Conservation (phyloP, 2,329 filamentous ascomycete species). For the Eutypella sp. region DNA sequence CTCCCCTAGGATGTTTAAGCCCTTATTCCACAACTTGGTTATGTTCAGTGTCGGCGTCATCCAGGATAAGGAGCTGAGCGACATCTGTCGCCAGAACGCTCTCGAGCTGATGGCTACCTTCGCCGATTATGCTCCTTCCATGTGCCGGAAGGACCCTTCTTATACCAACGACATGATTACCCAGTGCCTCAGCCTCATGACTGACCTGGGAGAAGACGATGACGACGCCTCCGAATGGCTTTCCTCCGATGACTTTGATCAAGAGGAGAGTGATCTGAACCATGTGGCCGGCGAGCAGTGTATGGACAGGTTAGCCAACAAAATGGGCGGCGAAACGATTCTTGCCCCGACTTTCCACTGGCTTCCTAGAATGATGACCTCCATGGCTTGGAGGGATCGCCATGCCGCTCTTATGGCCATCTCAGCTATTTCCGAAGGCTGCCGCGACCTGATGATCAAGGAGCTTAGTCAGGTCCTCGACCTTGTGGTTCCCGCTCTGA, state of each 20-base stretch:
- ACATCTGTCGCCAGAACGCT: slow-evolving; percentile 87
- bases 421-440: slow-evolving; percentile 96
- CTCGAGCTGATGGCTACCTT: slow-evolving; percentile 98
- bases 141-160: slow-evolving; percentile 90
- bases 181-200: slow-evolving; percentile 96
- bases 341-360: slow-evolving; percentile 92
- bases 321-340: slow-evolving; percentile 89
- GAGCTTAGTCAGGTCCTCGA: slow-evolving; percentile 93
- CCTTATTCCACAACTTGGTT: slow-evolving; percentile 86
- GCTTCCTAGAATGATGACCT: slow-evolving; percentile 97
- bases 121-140: slow-evolving; percentile 85
- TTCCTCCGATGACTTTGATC: slow-evolving; percentile 84
- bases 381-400: slow-evolving; percentile 87
- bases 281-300: slow-evolving; percentile 97
- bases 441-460: slow-evolving; percentile 89
- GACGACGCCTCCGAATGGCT: slow-evolving; percentile 96
- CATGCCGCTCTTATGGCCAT: slow-evolving; percentile 98
- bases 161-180: slow-evolving; percentile 98
- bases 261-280: slow-evolving; percentile 94
- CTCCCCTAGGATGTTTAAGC: slow-evolving; percentile 97
- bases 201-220: slow-evolving; percentile 88
- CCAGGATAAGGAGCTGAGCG: slow-evolving; percentile 89
- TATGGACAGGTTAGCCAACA: slow-evolving; percentile 96
- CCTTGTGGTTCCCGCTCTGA: slow-evolving; percentile 85
- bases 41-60: slow-evolving; percentile 91